phyloP scores from a whole-genome alignment of 371 early-diverging fungal species.

The Rhizopus stolonifer region DNA sequence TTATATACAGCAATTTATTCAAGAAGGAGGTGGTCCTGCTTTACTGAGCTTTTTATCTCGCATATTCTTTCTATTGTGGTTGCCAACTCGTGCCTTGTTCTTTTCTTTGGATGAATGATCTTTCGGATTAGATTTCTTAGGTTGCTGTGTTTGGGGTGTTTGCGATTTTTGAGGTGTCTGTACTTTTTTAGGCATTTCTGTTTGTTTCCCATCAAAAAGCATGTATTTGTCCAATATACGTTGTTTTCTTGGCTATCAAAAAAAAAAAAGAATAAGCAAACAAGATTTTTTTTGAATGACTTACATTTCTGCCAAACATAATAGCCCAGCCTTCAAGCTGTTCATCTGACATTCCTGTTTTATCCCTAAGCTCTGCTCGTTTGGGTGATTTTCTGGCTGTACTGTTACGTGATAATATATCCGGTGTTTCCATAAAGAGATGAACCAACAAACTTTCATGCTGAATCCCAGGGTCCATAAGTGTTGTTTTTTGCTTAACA shows the following conservation, averaged over 20 bases:
- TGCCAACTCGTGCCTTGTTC: slow-evolving; percentile 64
- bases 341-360: slow-evolving; percentile 84
- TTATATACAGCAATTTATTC: no score
- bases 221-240: slow-evolving; percentile 63
- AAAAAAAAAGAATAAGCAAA: neutral
- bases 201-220: slow-evolving; percentile 39
- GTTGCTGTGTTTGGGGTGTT: slow-evolving; percentile 3
- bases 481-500: slow-evolving; percentile 21
- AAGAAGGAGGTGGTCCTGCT: slow-evolving; percentile 18
- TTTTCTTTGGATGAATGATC: slow-evolving; percentile 56
- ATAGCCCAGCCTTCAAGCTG: slow-evolving; percentile 93
- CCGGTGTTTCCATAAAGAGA: slow-evolving; percentile 48
- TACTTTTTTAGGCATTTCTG: slow-evolving; percentile 5
- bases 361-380: slow-evolving; percentile 58
- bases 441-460: slow-evolving; percentile 61
- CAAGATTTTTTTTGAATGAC: slow-evolving; percentile 21
- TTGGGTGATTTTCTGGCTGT: slow-evolving; percentile 60
- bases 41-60: slow-evolving; percentile 64
- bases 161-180: slow-evolving; percentile 9
- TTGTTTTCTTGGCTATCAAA: slow-evolving; percentile 63
- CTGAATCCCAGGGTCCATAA: slow-evolving; percentile 51
- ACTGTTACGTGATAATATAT: slow-evolving; percentile 58
- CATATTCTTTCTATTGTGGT: slow-evolving; percentile 66
- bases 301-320: slow-evolving; percentile 83
- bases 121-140: slow-evolving; percentile 17